Evolutionary conservation across 140 eudicot species (phyloP).

Genomic region (Flaveria floridana): DNA sequence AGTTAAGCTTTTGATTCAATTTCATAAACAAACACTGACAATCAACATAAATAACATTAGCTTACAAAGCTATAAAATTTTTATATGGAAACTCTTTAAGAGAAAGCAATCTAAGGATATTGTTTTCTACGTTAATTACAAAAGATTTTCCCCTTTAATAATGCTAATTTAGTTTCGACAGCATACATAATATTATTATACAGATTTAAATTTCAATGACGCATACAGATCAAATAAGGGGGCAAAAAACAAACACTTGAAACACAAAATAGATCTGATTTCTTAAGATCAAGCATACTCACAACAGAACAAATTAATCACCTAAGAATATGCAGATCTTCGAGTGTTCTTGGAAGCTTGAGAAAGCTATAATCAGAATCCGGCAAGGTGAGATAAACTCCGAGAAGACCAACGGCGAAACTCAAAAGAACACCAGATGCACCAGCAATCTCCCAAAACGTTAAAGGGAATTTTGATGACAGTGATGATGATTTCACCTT

Average conservation of each 20-base stretch:
- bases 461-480: conserved; percentile 54
- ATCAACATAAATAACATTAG: no score
- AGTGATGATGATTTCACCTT: conserved; percentile 19
- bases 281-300: neutral
- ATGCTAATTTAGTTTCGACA: neutral
- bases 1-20: neutral
- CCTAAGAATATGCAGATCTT: conserved; percentile 77
- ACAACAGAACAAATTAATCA: neutral
- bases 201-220: conserved; percentile 8
- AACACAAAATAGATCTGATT: neutral
- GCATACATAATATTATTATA: neutral
- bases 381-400: conserved; percentile 66
- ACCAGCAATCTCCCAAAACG: conserved; percentile 46
- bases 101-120: neutral
- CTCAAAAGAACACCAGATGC: conserved; percentile 54
- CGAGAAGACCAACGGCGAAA: conserved; percentile 53
- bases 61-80: neutral
- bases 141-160: neutral
- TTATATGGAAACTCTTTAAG: neutral
- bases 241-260: neutral
- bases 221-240: neutral
- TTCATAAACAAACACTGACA: no score
- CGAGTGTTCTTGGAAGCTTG: conserved; percentile 68
- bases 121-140: neutral
- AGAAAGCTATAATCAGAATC: conserved; percentile 77